Evolutionary conservation across 1,284 basidiomycete species (phyloP), one percentile per base, ranked within the genome.

Genomic region (Naganishia sp.): DNA sequence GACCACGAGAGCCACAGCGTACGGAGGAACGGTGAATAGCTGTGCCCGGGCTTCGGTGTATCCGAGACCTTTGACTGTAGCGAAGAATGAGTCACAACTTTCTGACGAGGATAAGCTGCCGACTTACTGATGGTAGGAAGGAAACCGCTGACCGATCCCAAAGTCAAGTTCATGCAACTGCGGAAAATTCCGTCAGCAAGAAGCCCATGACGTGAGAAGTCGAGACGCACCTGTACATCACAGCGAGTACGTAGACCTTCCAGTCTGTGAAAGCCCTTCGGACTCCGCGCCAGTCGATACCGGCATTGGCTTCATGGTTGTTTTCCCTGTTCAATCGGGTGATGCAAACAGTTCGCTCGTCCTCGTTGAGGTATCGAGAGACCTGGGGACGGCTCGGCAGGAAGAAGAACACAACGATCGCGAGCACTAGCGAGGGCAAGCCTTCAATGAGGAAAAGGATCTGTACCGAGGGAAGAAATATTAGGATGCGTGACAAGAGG

Each of bases 91-190:
- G 54, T 63, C n/a, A 6, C 9, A 31, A 23, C 42, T 64, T 9
- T 54, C 69, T 25, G 72, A 68, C 18, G 33, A 33, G 25, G 15
- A 4, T 36, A n/a, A 11, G 6, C 13, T 71, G 36, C 9, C 10
- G 13, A 75, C 68, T 83, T 84, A 69, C 92, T 86, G 72, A 92
- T 91, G 0, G 90, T 93, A 0, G 91, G 91, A 28, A 93, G 80
- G 80, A 93, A 94, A 0, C 90, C 92, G 2, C 87, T 87, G 52
- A 90, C 87, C 2, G 87, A 88, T 10, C 89, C 88, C 2, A 92
- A 82, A 1, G 88, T 87, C 63, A 87, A 85, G 76, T 94, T 94
- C 67, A 90, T 81, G 31, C 88, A 89, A 69, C 90, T 90, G 76
- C 88, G 90, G 88, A 49, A 49, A n/a, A 33, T 84, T n/a, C 78